Base-by-base conservation (phyloP, 1,284 basidiomycete genomes). In the Sanghuangporus baumii region DNA sequence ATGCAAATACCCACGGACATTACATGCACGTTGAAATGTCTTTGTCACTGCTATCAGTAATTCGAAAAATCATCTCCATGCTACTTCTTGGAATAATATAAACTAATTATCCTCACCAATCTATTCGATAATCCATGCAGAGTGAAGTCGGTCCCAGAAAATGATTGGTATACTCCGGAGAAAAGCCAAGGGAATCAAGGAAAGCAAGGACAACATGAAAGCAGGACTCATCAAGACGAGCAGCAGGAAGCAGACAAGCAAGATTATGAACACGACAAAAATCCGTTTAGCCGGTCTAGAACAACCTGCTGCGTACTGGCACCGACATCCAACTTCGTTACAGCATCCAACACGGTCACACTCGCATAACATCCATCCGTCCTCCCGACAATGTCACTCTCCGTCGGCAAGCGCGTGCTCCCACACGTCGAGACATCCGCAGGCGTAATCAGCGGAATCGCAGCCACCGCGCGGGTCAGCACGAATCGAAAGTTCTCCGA, bases 331-430 rank as follows among this genome's bases (percentile, higher is more conserved):
- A 66, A 65, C 72, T 81, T 80, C 20, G 71, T 78, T n/a, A 66
- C 72, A 23, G 77, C 78, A 64, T 78, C 72, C 63, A 81, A 74
- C 8, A 81, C 79, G 58, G 78, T 80, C 38, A 84, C 78, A 57
- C 75, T 79, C 6, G 72, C 76, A 67, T 75, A 76, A 66, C 81
- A 82, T 3, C 78, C 79, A n/a, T 46, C 37, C 20, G 69, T 59
- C 6, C 57, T 69, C 20, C 52, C 64, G 9, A 79, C 71, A 5
- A 77, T 76, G 7, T 69, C 71, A 14, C 68, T 71, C 69, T 82
- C 81, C 23, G 72, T 72, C 0, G 80, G 79, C 34, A 83, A 69
- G 37, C 71, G 70, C 41, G 66, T 72, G 12, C 68, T 72, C 14
- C 78, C 79, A 66, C 81, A 84, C 11, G 74, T 78, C 51, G 66